These are phyloP conservation scores for Dioscorea cayenensis DNA, from an alignment of 116 monocot genomes.

Conservation along the genomic window DNA sequence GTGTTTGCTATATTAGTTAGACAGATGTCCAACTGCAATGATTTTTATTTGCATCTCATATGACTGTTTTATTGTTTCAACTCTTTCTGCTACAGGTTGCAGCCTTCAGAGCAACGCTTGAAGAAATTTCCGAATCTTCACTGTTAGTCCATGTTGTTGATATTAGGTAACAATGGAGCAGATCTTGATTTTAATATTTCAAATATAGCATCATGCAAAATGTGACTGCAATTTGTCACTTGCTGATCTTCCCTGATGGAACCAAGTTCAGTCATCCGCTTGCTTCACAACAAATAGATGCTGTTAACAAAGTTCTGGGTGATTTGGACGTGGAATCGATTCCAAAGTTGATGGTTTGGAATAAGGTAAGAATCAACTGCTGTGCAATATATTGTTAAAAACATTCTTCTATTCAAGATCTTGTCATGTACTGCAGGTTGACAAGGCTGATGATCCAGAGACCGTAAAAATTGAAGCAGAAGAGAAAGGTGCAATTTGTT, in stretches of 20 bases:
- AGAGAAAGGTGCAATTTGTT: slow-evolving; percentile 58
- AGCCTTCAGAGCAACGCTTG: slow-evolving; percentile 95
- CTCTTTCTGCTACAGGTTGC: slow-evolving; percentile 58
- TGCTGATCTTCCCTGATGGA: slow-evolving; percentile 13
- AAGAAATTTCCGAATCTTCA: slow-evolving; percentile 94
- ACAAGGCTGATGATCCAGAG: slow-evolving; percentile 56
- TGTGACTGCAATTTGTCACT: background rate
- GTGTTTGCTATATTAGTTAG: background rate
- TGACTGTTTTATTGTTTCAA: slow-evolving; percentile 4
- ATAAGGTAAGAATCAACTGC: slow-evolving; percentile 56
- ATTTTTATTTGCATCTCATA: background rate
- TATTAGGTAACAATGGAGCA: slow-evolving; percentile 50
- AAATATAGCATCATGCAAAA: no score
- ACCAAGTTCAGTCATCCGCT: slow-evolving; percentile 70
- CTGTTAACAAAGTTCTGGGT: slow-evolving; percentile 75
- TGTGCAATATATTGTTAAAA: background rate
- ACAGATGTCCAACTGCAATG: background rate
- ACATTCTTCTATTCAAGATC: background rate
- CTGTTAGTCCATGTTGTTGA: slow-evolving; percentile 94
- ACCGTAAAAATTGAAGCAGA: slow-evolving; percentile 54
- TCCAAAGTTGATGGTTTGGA: slow-evolving; percentile 87
- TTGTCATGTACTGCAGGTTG: slow-evolving; percentile 46
- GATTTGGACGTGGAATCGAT: slow-evolving; percentile 81
- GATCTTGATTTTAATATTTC: background rate
- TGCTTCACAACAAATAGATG: slow-evolving; percentile 79